Base-by-base conservation (phyloP, 202 grass and related monocot species). In the Digitaria exilis region DNA sequence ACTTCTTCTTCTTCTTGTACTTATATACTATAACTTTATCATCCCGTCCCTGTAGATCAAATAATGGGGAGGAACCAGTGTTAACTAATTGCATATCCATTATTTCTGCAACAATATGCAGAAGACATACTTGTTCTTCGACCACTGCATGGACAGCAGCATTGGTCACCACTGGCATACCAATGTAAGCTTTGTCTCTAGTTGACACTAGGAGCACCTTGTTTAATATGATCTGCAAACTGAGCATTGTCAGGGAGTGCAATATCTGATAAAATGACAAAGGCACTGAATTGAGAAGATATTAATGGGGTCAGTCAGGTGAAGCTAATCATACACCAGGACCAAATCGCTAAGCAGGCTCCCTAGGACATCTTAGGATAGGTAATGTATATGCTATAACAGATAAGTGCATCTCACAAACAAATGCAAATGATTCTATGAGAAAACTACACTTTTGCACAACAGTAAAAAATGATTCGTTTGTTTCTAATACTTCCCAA, bases 1-100 rank as follows among this genome's bases (percentile, higher is more conserved):
- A 96, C 71, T 96, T 99, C 93, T 98, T 98, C 91, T 98, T 98
- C 87, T 73, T 90, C 91, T 96, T 99, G 84, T 63, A 96, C 82
- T 94, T 96, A 63, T 88, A 96, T 64, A 99, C 85, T 58, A 96
- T 99, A 60, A 96, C 93, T 92, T 96, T 96, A 54, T 84, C 73
- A 49, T 99, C 93, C 22, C 84, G 86, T 73, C 96, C 91, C 96
- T 99, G 81, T 48, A 56, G n/a, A 70, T 84, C 34, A 94, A 90
- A 85, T 42, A 55, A 80, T 41, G 39, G 52, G 83, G 41, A 67
- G 71, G 73, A 64, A 88, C 4, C 10, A 56, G 46, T 48, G 39
- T 75, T 12, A 85, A 77, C 16, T 65, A 82, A 62, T 70, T 84
- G 45, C 69, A 2, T 26, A 65, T 45, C 16, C 59, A 49, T 39